Base-by-base conservation (phyloP, 2,329 filamentous ascomycete species). In the Cercospora citrullina region DNA sequence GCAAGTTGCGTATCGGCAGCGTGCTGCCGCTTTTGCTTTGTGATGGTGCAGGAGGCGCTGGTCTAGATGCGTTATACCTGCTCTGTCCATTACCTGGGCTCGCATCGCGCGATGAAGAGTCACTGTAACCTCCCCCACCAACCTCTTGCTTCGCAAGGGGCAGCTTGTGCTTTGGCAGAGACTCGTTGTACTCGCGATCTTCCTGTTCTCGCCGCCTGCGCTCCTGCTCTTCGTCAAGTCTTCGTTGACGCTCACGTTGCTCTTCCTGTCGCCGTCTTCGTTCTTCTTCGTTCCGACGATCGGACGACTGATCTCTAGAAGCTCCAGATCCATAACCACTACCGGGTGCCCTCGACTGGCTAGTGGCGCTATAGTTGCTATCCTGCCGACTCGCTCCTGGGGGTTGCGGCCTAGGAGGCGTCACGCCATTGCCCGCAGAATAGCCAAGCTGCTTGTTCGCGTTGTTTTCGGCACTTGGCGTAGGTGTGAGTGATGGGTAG, bases 111-210 rank as follows among this genome's bases (percentile, higher is more conserved):
- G 36, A 42, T 45, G 78, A 71, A 21, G 70, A 55, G 73, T 84
- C 84, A 55, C 84, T 81, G 69, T 85, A 84, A 45, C 87, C 85
- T 69, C 88, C 91, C 33, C 90, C 89, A 66, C 92, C 92, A 73
- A 98, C 82, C 79, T 98, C 95, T 80, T 97, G 94, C 79, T 98
- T 92, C 33, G 94, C 93, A 72, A 95, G 76, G 2, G 92, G 92
- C 10, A 89, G 82, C 77, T 92, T 92, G 71, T 86, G 89, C 83
- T 96, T 91, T 33, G 93, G 94, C 68, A 97, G 82, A 26, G 92
- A 93, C 39, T 92, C 91, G 79, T 98, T 97, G 80, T 97, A 97
- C 18, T 89, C 92, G 39, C 76, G 76, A 61, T 78, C 75, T 77
- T 95, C 93, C 73, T 92, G 84, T 62, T 97, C 93, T 72, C 91